These are phyloP conservation scores for Hanseniaspora sp. DNA, from an alignment of 1,139 yeast genomes.

Conservation along the genomic window DNA sequence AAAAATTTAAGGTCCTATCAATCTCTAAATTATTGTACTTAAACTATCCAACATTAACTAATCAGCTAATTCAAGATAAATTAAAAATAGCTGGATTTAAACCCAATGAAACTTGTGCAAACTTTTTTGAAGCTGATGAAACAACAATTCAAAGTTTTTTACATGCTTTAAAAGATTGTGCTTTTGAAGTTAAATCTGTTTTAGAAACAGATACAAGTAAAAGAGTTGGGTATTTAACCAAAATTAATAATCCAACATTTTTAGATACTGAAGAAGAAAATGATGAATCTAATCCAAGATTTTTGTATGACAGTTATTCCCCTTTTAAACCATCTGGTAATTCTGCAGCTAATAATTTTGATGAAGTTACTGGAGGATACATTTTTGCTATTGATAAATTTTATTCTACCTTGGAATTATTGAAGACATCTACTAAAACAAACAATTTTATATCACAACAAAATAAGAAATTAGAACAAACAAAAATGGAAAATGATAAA, in stretches of 20 bases:
- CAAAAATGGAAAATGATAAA: constrained; percentile 58
- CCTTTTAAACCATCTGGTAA: constrained; percentile 41
- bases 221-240: constrained; percentile 50
- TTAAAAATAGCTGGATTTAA: constrained; percentile 40
- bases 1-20: constrained; percentile 37
- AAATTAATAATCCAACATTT: constrained; percentile 33
- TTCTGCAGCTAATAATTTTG: constrained; percentile 24
- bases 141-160: constrained; percentile 27
- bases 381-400: constrained; percentile 72
- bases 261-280: constrained; percentile 25
- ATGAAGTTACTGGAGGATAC: constrained; percentile 44
- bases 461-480: constrained; percentile 58
- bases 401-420: constrained; percentile 75
- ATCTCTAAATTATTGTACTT: constrained; percentile 62
- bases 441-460: constrained; percentile 73
- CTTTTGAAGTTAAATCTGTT: constrained; percentile 30
- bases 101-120: constrained; percentile 35
- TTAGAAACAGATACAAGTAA: constrained; percentile 23
- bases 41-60: constrained; percentile 62
- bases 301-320: constrained; percentile 58
- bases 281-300: constrained; percentile 37
- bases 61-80: constrained; percentile 59
- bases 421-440: constrained; percentile 58
- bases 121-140: constrained; percentile 25
- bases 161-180: constrained; percentile 42